Evolutionary conservation across 441 rosid species (phyloP).

Genomic region (Gossypium schwendimanii): DNA sequence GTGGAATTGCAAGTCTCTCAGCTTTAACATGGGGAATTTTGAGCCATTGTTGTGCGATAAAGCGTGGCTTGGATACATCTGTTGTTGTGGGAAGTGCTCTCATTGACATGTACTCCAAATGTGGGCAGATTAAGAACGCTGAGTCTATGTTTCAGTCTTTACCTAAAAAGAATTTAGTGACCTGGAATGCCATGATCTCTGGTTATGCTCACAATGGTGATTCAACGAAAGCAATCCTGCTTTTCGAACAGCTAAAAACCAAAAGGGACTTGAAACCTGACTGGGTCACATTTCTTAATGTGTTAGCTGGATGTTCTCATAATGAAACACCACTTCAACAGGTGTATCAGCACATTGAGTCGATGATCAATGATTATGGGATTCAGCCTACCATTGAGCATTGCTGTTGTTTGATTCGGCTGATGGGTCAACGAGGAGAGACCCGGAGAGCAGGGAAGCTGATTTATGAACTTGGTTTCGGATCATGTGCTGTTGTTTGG

Average conservation of each 20-base stretch:
- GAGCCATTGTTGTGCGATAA: slow-evolving; percentile 46
- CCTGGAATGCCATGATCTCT: slow-evolving; percentile 55
- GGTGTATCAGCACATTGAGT: slow-evolving; percentile 31
- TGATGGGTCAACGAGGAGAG: slow-evolving; percentile 41
- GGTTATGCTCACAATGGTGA: slow-evolving; percentile 51
- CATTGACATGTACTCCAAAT: slow-evolving; percentile 58
- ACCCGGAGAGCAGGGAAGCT: slow-evolving; percentile 24
- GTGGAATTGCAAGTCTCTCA: slow-evolving; percentile 54
- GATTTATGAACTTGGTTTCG: slow-evolving; percentile 36
- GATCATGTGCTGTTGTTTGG: slow-evolving; percentile 33
- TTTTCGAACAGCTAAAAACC: slow-evolving; percentile 31
- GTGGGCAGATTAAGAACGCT: slow-evolving; percentile 35
- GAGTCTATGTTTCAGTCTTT: slow-evolving; percentile 35
- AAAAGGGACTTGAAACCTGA: slow-evolving; percentile 35
- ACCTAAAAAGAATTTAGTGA: slow-evolving; percentile 38
- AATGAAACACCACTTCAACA: slow-evolving; percentile 26
- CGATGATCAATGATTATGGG: slow-evolving; percentile 41
- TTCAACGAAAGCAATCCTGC: slow-evolving; percentile 26
- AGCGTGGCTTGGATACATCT: slow-evolving; percentile 39
- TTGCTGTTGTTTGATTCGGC: slow-evolving; percentile 44
- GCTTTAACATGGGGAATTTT: slow-evolving; percentile 58
- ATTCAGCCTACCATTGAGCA: slow-evolving; percentile 45
- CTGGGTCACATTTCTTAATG: slow-evolving; percentile 41
- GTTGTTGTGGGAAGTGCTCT: slow-evolving; percentile 55
- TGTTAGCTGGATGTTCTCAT: slow-evolving; percentile 46